phyloP scores from a whole-genome alignment of 108 stramenopile genomes.

The Cyclostephanos invisitatus region DNA sequence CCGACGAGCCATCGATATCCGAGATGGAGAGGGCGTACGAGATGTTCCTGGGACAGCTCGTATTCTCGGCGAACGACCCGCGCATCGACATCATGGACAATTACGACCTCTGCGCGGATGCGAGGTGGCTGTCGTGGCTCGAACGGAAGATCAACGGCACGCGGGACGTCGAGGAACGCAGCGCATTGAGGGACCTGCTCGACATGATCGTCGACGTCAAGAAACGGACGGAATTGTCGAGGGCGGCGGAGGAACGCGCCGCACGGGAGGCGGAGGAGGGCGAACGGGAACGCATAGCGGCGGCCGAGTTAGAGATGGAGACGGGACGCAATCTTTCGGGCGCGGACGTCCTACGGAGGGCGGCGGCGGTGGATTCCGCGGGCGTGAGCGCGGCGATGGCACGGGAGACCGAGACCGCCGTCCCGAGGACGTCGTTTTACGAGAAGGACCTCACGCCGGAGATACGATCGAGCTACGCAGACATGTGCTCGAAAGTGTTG shows the following conservation, averaged over 20 bases:
- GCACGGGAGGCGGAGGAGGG: slow-evolving; percentile 67
- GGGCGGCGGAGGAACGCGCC: slow-evolving; percentile 65
- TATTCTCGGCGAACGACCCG: slow-evolving; percentile 87
- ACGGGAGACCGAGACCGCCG: slow-evolving; percentile 11
- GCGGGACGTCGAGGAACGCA: slow-evolving; percentile 77
- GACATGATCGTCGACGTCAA: slow-evolving; percentile 80
- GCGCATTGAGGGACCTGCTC: slow-evolving; percentile 68
- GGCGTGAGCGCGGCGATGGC: slow-evolving; percentile 41
- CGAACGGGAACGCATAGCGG: slow-evolving; percentile 55
- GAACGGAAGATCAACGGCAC: slow-evolving; percentile 62
- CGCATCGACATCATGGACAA: slow-evolving; percentile 87
- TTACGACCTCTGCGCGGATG: slow-evolving; percentile 64
- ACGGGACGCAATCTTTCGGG: slow-evolving; percentile 65
- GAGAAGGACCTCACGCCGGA: slow-evolving; percentile 83
- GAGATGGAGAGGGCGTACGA: slow-evolving; percentile 79
- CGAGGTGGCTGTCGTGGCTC: slow-evolving; percentile 68
- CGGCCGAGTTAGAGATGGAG: slow-evolving; percentile 68
- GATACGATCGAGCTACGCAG: slow-evolving; percentile 82
- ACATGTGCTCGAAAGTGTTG: slow-evolving; percentile 68
- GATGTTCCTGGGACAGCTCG: slow-evolving; percentile 85
- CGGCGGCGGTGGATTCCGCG: slow-evolving; percentile 67
- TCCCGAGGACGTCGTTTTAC: slow-evolving; percentile 61
- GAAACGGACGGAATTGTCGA: slow-evolving; percentile 62
- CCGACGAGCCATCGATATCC: slow-evolving; percentile 29
- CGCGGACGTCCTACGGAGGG: slow-evolving; percentile 75